These are phyloP conservation scores for Pseudocercospora macadamiae DNA, from an alignment of 2,329 filamentous ascomycete species.

Conservation along the genomic window DNA sequence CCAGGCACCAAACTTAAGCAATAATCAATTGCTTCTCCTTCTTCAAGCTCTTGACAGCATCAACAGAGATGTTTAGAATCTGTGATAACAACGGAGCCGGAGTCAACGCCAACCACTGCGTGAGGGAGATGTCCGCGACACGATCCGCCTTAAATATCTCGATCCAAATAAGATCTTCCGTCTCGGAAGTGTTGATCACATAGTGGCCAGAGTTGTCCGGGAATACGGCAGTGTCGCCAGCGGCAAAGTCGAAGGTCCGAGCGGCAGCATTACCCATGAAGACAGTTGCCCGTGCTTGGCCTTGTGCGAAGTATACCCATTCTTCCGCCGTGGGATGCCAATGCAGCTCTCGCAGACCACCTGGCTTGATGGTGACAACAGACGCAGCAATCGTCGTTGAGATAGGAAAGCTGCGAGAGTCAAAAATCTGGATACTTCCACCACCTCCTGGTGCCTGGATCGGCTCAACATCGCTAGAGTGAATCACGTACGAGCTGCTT, in stretches of 20 bases:
- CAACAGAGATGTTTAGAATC: slow-evolving; percentile 17
- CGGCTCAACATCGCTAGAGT: slow-evolving; percentile 9
- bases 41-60: slow-evolving; percentile 20
- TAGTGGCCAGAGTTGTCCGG: slow-evolving; percentile 63
- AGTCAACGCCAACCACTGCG: slow-evolving; percentile 71
- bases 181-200: slow-evolving; percentile 68
- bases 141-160: slow-evolving; percentile 71
- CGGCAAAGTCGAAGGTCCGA: slow-evolving; percentile 67
- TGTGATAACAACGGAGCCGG: slow-evolving; percentile 60
- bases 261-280: slow-evolving; percentile 62
- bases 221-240: slow-evolving; percentile 56
- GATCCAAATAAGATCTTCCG: slow-evolving; percentile 67
- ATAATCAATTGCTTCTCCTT: slow-evolving; percentile 28
- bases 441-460: slow-evolving; percentile 55
- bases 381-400: slow-evolving; percentile 68
- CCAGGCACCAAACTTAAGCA: slow-evolving; percentile 7
- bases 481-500: slow-evolving; percentile 60
- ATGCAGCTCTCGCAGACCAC: slow-evolving; percentile 66
- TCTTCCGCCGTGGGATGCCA: slow-evolving; percentile 66
- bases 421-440: slow-evolving; percentile 63
- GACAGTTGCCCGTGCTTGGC: slow-evolving; percentile 62
- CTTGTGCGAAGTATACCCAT: slow-evolving; percentile 72
- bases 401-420: slow-evolving; percentile 68
- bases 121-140: slow-evolving; percentile 67
- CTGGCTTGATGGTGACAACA: slow-evolving; percentile 65